Evolutionary conservation across 2,329 filamentous ascomycete genomes (phyloP), one percentile per base, ranked within the genome.

Genomic region (Colletotrichum nymphaeae): DNA sequence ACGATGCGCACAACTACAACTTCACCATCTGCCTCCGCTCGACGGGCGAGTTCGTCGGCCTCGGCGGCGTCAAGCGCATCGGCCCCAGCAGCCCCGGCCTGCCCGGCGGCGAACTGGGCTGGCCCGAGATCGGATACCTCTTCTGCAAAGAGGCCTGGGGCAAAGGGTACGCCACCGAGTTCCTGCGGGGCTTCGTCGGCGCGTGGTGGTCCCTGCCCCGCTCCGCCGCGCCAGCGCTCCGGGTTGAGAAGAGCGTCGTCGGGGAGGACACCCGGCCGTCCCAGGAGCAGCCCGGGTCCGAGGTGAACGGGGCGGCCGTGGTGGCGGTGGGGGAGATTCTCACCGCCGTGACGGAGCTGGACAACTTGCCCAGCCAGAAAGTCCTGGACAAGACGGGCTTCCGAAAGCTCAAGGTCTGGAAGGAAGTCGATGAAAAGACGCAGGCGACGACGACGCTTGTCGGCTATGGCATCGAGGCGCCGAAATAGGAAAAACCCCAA

Each of bases 121-220:
- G 88, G 89, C 89, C 90, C 1, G 88, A 88, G 77, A 67, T 91
- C 30, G 90, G 90, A 26, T 92, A 92, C 78, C 85, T 90, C 82
- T 79, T 92, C 64, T 81, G 84, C 60, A 84, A 81, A 69, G 86
- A 88, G 75, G 77, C 80, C 67, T 92, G 90, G 90, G 87, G 88
- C 7, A 84, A 83, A 52, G 90, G 90, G 5, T 86, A 89, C 75
- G 89, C 86, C 42, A 90, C 87, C 1, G 90, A 92, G 80, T 88
- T 90, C 57, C 72, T 91, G 49, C 79, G 74, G 64, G 88, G 79
- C 1, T 87, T 87, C 65, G 73, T 88, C 14, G 73, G 77, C 12
- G 78, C 81, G 12, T 92, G 87, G 84, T 87, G 85, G 82, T 78
- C 78, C 65, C 82, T 91, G 75, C 86, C 87, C 46, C 81, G 88